These are phyloP conservation scores for Scenedesmus sp. DNA, from an alignment of 163 green algal genomes.

Conservation along the genomic window DNA sequence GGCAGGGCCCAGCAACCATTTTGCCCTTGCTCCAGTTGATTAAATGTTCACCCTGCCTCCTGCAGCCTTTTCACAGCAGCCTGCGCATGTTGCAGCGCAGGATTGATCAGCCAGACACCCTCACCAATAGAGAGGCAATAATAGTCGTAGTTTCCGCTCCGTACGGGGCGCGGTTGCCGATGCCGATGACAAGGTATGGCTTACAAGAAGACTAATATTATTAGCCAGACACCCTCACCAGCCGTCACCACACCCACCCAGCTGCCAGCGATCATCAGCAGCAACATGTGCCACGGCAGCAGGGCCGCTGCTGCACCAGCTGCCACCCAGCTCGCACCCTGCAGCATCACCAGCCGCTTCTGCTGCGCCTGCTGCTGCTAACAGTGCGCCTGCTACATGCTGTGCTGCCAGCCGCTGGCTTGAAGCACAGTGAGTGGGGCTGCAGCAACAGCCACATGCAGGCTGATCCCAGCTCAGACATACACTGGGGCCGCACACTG, in stretches of 20 bases:
- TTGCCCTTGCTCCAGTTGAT: not conserved
- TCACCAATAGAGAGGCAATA: no score
- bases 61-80: not conserved
- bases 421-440: no score
- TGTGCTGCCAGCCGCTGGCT: not conserved
- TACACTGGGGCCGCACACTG: no score
- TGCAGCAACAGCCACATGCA: no score
- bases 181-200: no score
- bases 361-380: not conserved
- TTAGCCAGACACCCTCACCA: not conserved
- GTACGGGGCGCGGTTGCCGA: no score
- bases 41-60: not conserved
- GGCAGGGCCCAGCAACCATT: not conserved
- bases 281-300: not conserved
- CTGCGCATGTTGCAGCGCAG: not conserved
- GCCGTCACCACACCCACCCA: not conserved
- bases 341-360: not conserved
- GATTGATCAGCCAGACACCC: not conserved
- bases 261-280: conserved; percentile 14
- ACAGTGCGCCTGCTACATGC: not conserved
- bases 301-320: not conserved
- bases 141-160: no score
- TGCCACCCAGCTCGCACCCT: not conserved
- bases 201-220: no score
- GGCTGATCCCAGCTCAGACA: no score